Base-by-base conservation (phyloP, 2,329 filamentous ascomycete genomes). In the Drechmeria coniospora region DNA sequence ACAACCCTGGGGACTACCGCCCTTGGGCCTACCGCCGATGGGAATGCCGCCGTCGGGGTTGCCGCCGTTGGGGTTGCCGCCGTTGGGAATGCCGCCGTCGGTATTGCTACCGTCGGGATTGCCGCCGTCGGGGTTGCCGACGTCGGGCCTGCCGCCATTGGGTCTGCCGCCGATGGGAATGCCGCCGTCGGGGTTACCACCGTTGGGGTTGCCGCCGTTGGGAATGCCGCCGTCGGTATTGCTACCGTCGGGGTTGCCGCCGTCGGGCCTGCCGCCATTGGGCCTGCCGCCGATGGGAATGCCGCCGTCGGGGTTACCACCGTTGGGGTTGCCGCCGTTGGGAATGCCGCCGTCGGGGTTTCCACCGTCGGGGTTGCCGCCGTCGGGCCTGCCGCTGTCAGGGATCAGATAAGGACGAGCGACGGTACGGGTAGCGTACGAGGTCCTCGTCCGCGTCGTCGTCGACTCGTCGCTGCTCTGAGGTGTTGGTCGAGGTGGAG, bases 391-490 rank as follows among this genome's bases (percentile, higher is more conserved):
- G 20, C 26, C 22, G 17, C n/a, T n/a, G n/a, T 14, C n/a, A n/a
- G n/a, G n/a, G n/a, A n/a, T n/a, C n/a, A n/a, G n/a, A n/a, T n/a
- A n/a, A n/a, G n/a, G n/a, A n/a, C n/a, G n/a, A n/a, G 26, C 54
- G 34, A 54, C 39, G 33, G 49, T 53, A 28, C 41, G 39, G 26
- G 52, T 56, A 19, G 41, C 36, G 26, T 50, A 57, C 28, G 40
- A 45, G 38, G 53, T 57, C 24, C 44, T 39, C 29, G 53, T 56
- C 26, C 41, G 45, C 30, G 55, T 58, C 12, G 54, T 54, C 30
- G 54, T 56, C 14, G 36, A 31, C 26, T 54, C 46, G 11, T 32
- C 32, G 16, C 35, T 19, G 16, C 15, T 19, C 8, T 8, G 16
- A 27, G 12, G 34, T 37, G 37, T 32, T 33, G 36, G 23, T 22